Evolutionary conservation across 2,329 filamentous ascomycete genomes (phyloP), one percentile per base, ranked within the genome.

Genomic region (Pezicula neosporulosa): DNA sequence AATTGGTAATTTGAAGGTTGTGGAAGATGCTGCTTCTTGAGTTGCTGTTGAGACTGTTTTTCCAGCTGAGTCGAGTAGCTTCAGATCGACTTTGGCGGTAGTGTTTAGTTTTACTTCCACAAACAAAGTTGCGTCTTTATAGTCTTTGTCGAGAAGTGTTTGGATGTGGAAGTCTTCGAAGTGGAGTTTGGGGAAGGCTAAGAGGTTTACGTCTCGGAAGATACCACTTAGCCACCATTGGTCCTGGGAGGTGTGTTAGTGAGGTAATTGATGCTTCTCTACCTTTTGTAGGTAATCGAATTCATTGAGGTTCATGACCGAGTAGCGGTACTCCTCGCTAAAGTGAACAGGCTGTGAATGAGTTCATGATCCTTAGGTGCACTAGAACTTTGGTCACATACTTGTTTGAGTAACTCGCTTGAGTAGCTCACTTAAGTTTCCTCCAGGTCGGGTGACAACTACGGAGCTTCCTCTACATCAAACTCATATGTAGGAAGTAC

Each of bases 141-240:
- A 82, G 0, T 74, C 63, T 1, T 65, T 58, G 57, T 85, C 78
- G 0, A 86, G 66, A 3, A 77, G 62, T 0, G 77, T 78, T 44
- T 76, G 73, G n/a, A 86, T 61, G 57, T 80, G 79, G 36, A 78
- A 66, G 55, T 80, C 73, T 48, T 78, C 67, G 46, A 81, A 72
- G 36, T 73, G 67, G 15, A 64, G 62, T 36, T 67, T 63, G 0
- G 76, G 72, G 52, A 81, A 80, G 0, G 72, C 72, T 4, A 81
- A 60, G 0, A 82, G 64, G 38, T 72, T 70, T 0, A 82, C 79
- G 55, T 80, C 77, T 19, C 82, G 72, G 47, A 77, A 84, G 62
- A 81, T 81, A 2, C 71, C 72, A 54, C 69, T 73, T 9, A 77
- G 54, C 70, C 75, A 74, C 77, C 77, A 80, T 62, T 78, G 76